Percentiles rank a stretch among this genome's conserved stretches.
phyloP scores from a whole-genome alignment of 306 rosid species.

The Rubus idaeus region DNA sequence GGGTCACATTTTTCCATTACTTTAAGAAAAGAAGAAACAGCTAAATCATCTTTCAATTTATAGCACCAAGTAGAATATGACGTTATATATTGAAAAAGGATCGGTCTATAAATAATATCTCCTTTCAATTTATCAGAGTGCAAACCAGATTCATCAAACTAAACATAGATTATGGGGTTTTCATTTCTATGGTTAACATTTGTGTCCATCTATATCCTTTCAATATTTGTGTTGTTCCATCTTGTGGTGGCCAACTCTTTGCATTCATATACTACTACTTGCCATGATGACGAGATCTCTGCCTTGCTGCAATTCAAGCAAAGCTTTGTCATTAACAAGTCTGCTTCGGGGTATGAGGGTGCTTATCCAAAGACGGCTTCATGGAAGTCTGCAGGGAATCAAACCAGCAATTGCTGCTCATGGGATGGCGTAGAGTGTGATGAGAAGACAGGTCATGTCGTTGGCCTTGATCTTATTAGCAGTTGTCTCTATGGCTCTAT shows the following conservation, averaged over 20 bases:
- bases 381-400: not conserved
- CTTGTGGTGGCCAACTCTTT: not conserved
- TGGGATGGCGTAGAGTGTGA: slow-evolving; percentile 22
- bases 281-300: not conserved
- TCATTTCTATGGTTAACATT: too few species aligned
- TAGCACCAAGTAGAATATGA: too few species aligned
- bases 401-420: slow-evolving; percentile 12
- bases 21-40: too few species aligned
- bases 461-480: slow-evolving; percentile 9
- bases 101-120: too few species aligned
- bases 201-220: not conserved
- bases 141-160: too few species aligned
- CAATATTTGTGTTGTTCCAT: not conserved
- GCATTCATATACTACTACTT: not conserved
- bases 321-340: not conserved
- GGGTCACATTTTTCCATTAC: too few species aligned
- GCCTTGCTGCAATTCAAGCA: slow-evolving; percentile 23
- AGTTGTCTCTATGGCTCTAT: slow-evolving; percentile 15
- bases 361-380: slow-evolving; percentile 15
- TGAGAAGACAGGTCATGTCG: not conserved
- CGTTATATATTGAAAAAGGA: too few species aligned
- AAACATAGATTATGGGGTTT: not conserved
- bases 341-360: not conserved
- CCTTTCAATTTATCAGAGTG: too few species aligned
- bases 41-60: too few species aligned